phyloP scores from a whole-genome alignment of 306 rosid genomes.

The Fagus crenata region DNA sequence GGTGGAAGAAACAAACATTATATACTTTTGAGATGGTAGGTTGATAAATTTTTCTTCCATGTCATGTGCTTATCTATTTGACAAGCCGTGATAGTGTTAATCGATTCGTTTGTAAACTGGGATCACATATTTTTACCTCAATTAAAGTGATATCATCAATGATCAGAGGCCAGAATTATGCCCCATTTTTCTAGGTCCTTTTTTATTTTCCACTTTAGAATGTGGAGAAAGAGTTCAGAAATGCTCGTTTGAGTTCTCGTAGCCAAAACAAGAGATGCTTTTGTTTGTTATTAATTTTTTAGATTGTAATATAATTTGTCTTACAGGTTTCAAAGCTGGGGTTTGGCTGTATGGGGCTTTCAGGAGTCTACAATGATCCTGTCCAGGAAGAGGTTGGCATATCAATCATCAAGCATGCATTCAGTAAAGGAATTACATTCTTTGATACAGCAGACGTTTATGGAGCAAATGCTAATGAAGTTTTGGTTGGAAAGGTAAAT shows the following conservation, averaged over 20 bases:
- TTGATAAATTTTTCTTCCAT: not conserved
- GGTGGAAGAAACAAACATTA: too few species aligned
- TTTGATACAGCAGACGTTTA: slow-evolving; percentile 67
- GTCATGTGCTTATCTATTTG: not conserved
- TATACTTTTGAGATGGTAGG: too few species aligned
- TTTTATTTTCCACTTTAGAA: not conserved
- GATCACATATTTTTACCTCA: not conserved
- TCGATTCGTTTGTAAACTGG: not conserved
- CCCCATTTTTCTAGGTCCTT: not conserved
- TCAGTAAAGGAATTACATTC: slow-evolving; percentile 62
- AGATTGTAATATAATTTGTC: not conserved
- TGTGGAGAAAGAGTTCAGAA: slow-evolving; percentile 8
- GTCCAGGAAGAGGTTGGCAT: slow-evolving; percentile 56
- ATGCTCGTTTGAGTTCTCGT: not conserved
- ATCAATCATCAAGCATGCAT: slow-evolving; percentile 59
- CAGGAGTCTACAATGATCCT: slow-evolving; percentile 53
- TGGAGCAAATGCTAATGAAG: slow-evolving; percentile 58
- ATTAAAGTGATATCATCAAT: not conserved
- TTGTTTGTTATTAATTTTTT: not conserved
- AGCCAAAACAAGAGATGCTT: not conserved
- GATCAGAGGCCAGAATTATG: not conserved
- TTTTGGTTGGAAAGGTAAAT: slow-evolving; percentile 71
- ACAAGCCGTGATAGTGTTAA: not conserved
- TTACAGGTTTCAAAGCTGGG: slow-evolving; percentile 73
- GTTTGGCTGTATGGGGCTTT: slow-evolving; percentile 66